These are phyloP conservation scores for Aureobasidium sp. DNA, from an alignment of 2,329 filamentous ascomycete genomes.

Conservation along the genomic window DNA sequence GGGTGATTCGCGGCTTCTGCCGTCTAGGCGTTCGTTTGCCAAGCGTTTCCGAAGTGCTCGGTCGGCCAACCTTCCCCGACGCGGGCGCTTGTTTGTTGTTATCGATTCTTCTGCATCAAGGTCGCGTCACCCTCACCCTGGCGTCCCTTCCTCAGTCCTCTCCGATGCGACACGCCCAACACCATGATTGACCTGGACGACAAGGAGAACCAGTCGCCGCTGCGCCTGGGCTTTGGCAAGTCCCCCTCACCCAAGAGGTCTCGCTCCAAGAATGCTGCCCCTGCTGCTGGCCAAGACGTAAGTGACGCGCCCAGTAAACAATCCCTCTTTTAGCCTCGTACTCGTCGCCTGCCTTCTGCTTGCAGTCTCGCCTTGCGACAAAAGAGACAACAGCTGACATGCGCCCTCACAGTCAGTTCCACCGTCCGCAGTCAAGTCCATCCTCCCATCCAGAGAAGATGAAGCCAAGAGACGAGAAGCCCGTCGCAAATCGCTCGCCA, in stretches of 20 bases:
- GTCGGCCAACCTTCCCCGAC: not conserved
- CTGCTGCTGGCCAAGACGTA: slow-evolving; percentile 75
- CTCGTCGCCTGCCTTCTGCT: not conserved
- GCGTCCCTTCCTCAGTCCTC: not conserved
- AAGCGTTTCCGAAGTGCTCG: too few species aligned
- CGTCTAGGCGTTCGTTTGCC: too few species aligned
- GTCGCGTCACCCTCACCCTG: slow-evolving; percentile 13
- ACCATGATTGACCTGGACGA: slow-evolving; percentile 21
- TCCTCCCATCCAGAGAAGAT: slow-evolving; percentile 53
- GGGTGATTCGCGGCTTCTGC: too few species aligned
- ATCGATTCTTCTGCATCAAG: slow-evolving; percentile 2
- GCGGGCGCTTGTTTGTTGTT: slow-evolving; percentile 7
- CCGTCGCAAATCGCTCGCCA: slow-evolving; percentile 82
- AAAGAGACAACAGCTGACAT: not conserved
- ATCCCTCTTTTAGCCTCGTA: not conserved
- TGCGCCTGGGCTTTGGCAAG: slow-evolving; percentile 20
- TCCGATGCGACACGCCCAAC: not conserved
- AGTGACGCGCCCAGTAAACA: slow-evolving; percentile 52
- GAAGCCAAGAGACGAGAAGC: slow-evolving; percentile 69
- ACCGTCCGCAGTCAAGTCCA: slow-evolving; percentile 44
- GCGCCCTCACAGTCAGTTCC: slow-evolving; percentile 31
- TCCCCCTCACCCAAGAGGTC: slow-evolving; percentile 55
- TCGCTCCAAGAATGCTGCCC: slow-evolving; percentile 88
- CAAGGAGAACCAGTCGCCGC: slow-evolving; percentile 32
- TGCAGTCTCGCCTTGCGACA: too few species aligned